Base-by-base conservation (phyloP, 495 filamentous ascomycete species). In the Aspergillus biplanus region DNA sequence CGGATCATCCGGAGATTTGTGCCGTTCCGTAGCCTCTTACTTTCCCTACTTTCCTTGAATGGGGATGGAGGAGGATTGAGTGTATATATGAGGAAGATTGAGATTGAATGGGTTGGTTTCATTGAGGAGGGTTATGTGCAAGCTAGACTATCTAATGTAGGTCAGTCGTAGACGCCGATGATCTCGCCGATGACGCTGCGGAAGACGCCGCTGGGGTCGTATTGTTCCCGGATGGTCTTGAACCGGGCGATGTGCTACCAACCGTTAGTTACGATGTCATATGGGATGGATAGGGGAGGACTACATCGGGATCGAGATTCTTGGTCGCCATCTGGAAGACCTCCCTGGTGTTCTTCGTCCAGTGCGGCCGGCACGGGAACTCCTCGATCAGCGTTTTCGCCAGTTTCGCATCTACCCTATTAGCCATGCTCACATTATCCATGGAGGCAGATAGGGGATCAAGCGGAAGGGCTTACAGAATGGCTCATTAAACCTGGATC, bases 281-380 rank as follows among this genome's bases (percentile, higher is more conserved):
- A 16, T 21, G 9, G 6, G 35, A 53, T 11, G 11, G 4, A 3
- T 8, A 18, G 9, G 31, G 6, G 47, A 37, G 56, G 21, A 27
- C 50, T 35, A 65, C 62, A 49, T 65, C 49, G 5, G 62, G 62
- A 56, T 65, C 62, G 1, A 65, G 49, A 48, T 65, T 59, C 33
- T 60, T 59, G 7, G n/a, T 48, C 0, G 62, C 56, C 49, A 65
- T 12, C 12, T 56, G 27, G 32, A 65, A 65, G 5, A 65, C 62
- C 3, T 65, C 62, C 5, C 62, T 33, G 5, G 56, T 65, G 32
- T 65, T 65, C 56, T 65, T 65, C 7, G 62, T 65, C 62, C 62
- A 65, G n/a, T 65, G 62, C 15, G 62, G 62, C 1, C 62, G 62
- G 35, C 62, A 65, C 1, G 62, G 62, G 12, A 65, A 65, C 32